These are phyloP conservation scores for Ulota crispa DNA, from an alignment of 225 moss, liverwort and hornwort genomes.

Conservation along the genomic window DNA sequence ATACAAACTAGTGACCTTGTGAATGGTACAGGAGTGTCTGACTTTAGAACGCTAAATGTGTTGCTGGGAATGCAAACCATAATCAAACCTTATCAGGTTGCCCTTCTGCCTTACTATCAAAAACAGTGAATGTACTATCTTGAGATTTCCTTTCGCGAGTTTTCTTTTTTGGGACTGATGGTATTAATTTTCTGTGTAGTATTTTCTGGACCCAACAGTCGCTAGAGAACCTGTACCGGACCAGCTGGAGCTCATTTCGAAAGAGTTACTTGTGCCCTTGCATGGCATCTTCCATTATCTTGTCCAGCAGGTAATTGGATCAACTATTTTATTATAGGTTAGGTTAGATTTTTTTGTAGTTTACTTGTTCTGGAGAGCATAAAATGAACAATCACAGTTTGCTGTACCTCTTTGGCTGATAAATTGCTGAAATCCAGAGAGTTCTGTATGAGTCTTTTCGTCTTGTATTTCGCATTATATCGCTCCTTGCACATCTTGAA, in stretches of 20 bases:
- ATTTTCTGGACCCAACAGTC: conserved; percentile 91
- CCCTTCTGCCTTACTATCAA: not conserved
- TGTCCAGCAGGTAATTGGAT: conserved; percentile 74
- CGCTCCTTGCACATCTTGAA: not conserved
- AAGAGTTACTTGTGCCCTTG: conserved; percentile 76
- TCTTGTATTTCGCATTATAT: not conserved
- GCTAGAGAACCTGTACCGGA: conserved; percentile 92
- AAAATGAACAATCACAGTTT: conserved; percentile 3
- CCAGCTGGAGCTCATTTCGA: conserved; percentile 85
- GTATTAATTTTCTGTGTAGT: conserved; percentile 54
- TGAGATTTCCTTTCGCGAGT: not conserved
- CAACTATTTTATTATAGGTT: not conserved
- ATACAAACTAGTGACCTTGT: conserved; percentile 89
- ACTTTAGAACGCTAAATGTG: conserved; percentile 87
- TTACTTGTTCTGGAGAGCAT: conserved; percentile 1
- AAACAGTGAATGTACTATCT: not conserved
- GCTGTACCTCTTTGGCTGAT: not conserved
- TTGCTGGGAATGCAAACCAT: conserved; percentile 82
- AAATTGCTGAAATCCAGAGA: not conserved
- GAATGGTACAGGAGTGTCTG: conserved; percentile 59
- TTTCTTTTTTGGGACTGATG: conserved; percentile 14
- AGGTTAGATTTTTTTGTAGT: not conserved
- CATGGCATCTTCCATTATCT: conserved; percentile 87
- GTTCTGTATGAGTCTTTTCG: not conserved
- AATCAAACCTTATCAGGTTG: conserved; percentile 90